Conservation (phyloP, 169 alveolate genomes). For the Toxoplasma gondii region DNA sequence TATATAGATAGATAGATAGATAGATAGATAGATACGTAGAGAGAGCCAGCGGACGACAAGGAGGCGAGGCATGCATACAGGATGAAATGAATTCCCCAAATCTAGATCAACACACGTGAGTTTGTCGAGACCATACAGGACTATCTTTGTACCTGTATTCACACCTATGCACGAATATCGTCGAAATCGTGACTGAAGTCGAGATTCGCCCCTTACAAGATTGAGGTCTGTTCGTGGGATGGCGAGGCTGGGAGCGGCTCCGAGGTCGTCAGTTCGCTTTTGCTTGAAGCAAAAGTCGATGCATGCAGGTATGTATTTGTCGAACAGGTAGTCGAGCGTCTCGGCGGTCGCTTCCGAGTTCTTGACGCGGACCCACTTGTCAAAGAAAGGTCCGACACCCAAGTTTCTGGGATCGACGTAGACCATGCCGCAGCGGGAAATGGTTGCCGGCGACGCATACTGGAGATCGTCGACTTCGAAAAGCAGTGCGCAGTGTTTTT, state of each 20-base stretch:
- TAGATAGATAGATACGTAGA: no score
- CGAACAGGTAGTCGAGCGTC: constrained; percentile 81
- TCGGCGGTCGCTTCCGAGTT: constrained; percentile 74
- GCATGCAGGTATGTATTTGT: constrained; percentile 84
- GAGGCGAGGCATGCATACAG: no score
- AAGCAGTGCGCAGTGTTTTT: constrained; percentile 92
- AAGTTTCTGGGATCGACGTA: constrained; percentile 95
- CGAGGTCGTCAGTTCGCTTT: constrained; percentile 71
- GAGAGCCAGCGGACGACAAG: no score
- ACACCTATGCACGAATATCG: no score
- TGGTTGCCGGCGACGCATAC: constrained; percentile 98
- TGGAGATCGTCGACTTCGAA: constrained; percentile 95
- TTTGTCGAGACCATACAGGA: no score
- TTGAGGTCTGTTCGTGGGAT: constrained; percentile 69
- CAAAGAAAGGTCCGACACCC: constrained; percentile 92
- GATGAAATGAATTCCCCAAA: no score
- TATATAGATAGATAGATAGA: no score
- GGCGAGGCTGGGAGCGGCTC: neutral
- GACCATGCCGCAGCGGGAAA: constrained; percentile 97
- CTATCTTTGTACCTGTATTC: no score
- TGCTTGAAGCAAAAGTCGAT: constrained; percentile 86
- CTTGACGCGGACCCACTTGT: constrained; percentile 90
- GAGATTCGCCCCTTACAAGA: constrained; percentile 39
- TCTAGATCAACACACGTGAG: no score
- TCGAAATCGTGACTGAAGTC: no score